Conservation (phyloP, 306 rosid species). For the Quercus rubra region DNA sequence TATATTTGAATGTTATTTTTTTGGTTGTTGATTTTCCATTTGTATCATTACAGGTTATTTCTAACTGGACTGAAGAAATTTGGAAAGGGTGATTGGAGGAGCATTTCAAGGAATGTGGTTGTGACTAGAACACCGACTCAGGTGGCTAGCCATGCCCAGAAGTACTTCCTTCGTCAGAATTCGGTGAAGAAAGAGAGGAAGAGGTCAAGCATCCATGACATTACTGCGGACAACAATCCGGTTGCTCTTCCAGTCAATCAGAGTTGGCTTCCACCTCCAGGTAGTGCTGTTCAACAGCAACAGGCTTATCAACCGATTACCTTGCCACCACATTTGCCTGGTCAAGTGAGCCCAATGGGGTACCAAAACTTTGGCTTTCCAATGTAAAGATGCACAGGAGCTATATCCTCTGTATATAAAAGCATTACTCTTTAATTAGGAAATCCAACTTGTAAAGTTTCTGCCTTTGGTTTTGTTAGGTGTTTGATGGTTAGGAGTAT, state of each 20-base stretch:
- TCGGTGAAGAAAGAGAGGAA: constrained; percentile 79
- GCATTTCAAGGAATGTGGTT: constrained; percentile 85
- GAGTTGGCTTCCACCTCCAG: constrained; percentile 51
- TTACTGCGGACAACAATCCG: constrained; percentile 54
- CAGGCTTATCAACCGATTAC: constrained; percentile 31
- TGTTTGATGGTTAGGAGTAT: constrained; percentile 12
- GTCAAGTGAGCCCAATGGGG: constrained; percentile 15
- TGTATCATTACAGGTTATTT: constrained; percentile 45
- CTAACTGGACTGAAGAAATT: constrained; percentile 57
- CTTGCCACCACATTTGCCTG: constrained; percentile 15
- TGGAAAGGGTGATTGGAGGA: constrained; percentile 98
- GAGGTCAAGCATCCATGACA: constrained; percentile 93
- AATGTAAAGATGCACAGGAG: constrained; percentile 16
- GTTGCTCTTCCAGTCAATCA: constrained; percentile 40
- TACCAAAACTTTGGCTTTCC: constrained; percentile 32
- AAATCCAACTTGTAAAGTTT: constrained; percentile 15
- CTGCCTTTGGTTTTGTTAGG: not conserved
- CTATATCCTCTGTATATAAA: constrained; percentile 13
- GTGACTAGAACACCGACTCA: constrained; percentile 90
- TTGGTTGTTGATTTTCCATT: not conserved
- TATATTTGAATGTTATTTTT: not conserved
- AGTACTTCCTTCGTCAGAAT: constrained; percentile 75
- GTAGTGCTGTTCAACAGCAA: constrained; percentile 26
- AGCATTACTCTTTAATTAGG: not conserved
- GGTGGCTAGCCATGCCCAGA: constrained; percentile 97